Base-by-base conservation (phyloP, 352 stramenopile genomes). In the Pythium vanterpoolii region DNA sequence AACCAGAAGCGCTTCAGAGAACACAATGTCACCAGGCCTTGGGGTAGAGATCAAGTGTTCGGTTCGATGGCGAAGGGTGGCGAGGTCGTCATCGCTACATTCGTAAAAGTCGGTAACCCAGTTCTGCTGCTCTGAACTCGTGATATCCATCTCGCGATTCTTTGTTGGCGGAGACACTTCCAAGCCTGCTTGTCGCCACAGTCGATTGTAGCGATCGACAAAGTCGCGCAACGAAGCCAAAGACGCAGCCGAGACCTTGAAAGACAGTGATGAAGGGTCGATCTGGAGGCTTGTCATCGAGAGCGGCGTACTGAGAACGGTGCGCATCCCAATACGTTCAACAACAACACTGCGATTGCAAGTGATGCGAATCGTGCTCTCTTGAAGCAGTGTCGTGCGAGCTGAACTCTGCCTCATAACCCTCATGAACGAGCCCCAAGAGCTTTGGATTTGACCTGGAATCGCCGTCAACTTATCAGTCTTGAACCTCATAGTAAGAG, bases 1-100 rank as follows among this genome's bases (percentile, higher is more conserved):
- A 45, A 93, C 84, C 21, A 83, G 66, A 4, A 93, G 69, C 21
- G 67, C 49, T 48, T 93, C 78, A 1, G 76, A 74, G 38, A 91
- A 76, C 5, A 91, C 69, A 7, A 94, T 44, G 42, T 94, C 84
- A 21, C 84, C 84, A 16, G 80, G 72, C 19, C 52, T 63, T 39
- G 82, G 69, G 44, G 79, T 72, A 13, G 73, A 73, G 18, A 76
- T 69, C 14, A 69, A 67, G 18, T 62, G 50, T 65, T 82, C 79
- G 27, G 72, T 76, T 43, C 85, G 74, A 13, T 79, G 79, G 21
- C 47, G 65, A 52, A 93, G 66, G 24, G 64, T 56, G 39, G 74
- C 74, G n/a, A 93, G 81, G 62, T 93, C 83, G 30, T 67, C 52
- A 5, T 62, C 19, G 21, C 54, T 68, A 38, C 19, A 31, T 28